phyloP scores from a whole-genome alignment of 805 yeast genomes.

The Geotrichum ghanense region DNA sequence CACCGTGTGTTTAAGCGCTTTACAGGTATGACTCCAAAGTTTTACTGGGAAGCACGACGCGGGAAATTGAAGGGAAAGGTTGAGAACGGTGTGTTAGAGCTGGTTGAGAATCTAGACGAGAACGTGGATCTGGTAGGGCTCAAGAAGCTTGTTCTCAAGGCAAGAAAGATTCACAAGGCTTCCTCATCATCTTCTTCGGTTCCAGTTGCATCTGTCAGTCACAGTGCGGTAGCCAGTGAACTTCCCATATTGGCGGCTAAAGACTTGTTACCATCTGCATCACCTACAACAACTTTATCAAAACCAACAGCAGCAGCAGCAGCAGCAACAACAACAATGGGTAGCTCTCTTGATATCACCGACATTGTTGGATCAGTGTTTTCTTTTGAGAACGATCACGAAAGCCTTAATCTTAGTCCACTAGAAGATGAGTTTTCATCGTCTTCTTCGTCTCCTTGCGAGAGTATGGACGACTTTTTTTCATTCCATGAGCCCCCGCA shows the following conservation, averaged over 20 bases:
- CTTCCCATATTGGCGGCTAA: too few species aligned
- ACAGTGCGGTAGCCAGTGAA: too few species aligned
- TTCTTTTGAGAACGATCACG: background rate
- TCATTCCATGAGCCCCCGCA: background rate
- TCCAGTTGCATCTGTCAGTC: background rate
- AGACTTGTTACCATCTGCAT: too few species aligned
- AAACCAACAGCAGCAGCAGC: too few species aligned
- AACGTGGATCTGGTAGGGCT: background rate
- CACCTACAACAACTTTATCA: too few species aligned
- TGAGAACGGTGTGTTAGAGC: background rate
- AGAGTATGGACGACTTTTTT: background rate
- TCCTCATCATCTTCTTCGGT: background rate
- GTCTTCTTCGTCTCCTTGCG: background rate
- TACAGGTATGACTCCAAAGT: conserved; percentile 1
- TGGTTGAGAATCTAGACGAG: background rate
- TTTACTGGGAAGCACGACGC: conserved; percentile 5
- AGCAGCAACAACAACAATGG: too few species aligned
- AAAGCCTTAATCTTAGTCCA: background rate
- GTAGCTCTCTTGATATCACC: too few species aligned
- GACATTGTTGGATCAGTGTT: too few species aligned
- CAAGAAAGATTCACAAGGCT: background rate
- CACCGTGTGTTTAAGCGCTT: background rate
- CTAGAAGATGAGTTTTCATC: background rate
- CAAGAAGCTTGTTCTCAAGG: background rate
- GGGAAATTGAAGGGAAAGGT: background rate